Evolutionary conservation across 768 basidiomycete genomes (phyloP).

Genomic region (Russula brevipes): DNA sequence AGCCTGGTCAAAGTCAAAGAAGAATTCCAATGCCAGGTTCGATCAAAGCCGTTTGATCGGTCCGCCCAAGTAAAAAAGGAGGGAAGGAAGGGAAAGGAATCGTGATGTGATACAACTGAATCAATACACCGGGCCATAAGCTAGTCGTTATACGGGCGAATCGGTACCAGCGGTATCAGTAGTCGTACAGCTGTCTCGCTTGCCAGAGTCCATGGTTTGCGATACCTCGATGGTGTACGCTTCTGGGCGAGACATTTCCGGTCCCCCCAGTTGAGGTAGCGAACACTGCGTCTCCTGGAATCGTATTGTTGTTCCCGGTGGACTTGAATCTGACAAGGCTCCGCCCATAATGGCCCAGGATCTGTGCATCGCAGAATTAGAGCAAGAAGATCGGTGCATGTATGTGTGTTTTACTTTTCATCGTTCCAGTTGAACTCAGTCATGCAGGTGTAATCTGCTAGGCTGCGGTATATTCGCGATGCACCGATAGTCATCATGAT

Average conservation of each 20-base stretch:
- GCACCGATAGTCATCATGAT: conserved; percentile 23
- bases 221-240: not conserved
- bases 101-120: not conserved
- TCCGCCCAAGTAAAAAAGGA: not conserved
- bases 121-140: not conserved
- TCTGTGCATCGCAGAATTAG: not conserved
- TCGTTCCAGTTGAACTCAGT: conserved; percentile 18
- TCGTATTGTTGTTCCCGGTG: not conserved
- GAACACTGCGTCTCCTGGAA: not conserved
- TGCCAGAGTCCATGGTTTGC: not conserved
- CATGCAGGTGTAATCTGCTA: conserved; percentile 20
- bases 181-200: not conserved
- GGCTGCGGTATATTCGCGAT: conserved; percentile 20
- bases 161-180: not conserved
- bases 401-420: not conserved
- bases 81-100: not conserved
- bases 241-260: not conserved
- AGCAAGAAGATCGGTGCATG: not conserved
- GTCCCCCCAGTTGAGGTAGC: not conserved
- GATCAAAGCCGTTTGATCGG: not conserved
- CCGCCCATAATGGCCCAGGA: not conserved
- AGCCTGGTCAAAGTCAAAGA: not conserved
- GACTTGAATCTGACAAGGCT: not conserved
- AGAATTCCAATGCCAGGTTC: not conserved
- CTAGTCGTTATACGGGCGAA: not conserved